These are phyloP conservation scores for Phytophthora sp. DNA, from an alignment of 352 stramenopile genomes.

Conservation along the genomic window DNA sequence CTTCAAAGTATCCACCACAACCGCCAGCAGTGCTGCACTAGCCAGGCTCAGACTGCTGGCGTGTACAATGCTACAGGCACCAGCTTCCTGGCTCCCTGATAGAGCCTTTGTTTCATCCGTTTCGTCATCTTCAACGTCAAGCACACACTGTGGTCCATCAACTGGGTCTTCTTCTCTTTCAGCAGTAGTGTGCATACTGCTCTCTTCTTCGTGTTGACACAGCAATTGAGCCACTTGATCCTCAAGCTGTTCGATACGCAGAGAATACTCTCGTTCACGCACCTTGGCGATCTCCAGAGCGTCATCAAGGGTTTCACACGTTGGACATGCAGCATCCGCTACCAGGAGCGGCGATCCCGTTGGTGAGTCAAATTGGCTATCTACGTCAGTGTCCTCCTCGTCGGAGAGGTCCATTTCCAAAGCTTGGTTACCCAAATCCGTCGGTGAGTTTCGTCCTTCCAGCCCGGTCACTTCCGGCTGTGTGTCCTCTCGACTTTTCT, in stretches of 20 bases:
- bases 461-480: constrained; percentile 40
- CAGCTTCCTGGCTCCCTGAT: constrained; percentile 12
- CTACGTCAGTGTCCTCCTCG: constrained; percentile 31
- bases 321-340: constrained; percentile 29
- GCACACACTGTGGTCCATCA: constrained; percentile 17
- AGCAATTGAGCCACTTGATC: constrained; percentile 25
- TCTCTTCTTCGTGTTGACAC: constrained; percentile 15
- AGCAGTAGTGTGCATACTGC: constrained; percentile 1
- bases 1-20: constrained; percentile 37
- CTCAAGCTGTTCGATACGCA: constrained; percentile 49
- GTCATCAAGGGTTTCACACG: constrained; percentile 41
- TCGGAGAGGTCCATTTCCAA: constrained; percentile 38
- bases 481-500: constrained; percentile 24
- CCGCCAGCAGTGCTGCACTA: constrained; percentile 33
- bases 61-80: constrained; percentile 9
- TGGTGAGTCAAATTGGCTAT: constrained; percentile 32
- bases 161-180: background rate
- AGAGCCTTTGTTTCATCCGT: constrained; percentile 32
- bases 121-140: constrained; percentile 34
- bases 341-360: constrained; percentile 25
- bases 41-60: constrained; percentile 29
- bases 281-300: constrained; percentile 38
- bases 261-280: constrained; percentile 33
- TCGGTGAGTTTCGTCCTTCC: constrained; percentile 36
- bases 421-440: constrained; percentile 29